These are phyloP conservation scores for Pythium apleroticum DNA, from an alignment of 352 stramenopile genomes.

Conservation along the genomic window DNA sequence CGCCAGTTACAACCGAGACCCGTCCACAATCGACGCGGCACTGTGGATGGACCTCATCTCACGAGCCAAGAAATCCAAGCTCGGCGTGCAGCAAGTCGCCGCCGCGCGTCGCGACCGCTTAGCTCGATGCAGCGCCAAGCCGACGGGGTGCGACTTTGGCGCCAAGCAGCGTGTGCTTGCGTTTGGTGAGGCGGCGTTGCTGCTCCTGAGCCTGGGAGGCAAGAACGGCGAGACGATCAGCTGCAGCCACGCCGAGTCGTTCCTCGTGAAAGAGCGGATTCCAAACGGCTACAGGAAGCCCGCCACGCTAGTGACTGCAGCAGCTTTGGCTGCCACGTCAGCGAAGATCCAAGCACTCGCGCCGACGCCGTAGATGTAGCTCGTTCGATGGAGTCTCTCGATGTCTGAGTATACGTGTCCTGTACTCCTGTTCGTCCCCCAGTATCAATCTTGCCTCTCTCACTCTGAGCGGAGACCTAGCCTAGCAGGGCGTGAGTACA, in stretches of 20 bases:
- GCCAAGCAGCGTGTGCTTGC: constrained; percentile 23
- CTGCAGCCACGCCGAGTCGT: constrained; percentile 20
- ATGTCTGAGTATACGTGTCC: neutral
- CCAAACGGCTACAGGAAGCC: constrained; percentile 29
- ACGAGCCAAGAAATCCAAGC: neutral
- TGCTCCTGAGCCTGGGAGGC: constrained; percentile 30
- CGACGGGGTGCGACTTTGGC: neutral
- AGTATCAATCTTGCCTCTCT: too few relatives aligned
- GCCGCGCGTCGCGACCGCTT: neutral
- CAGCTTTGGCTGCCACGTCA: constrained; percentile 13
- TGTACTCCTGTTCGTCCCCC: too few relatives aligned
- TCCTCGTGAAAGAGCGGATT: constrained; percentile 35
- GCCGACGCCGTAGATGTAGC: neutral
- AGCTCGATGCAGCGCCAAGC: neutral
- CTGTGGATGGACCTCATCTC: constrained; percentile 7
- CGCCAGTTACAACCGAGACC: constrained; percentile 34
- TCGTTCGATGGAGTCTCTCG: neutral
- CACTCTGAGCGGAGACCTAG: too few relatives aligned
- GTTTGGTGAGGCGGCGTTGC: constrained; percentile 33
- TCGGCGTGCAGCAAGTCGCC: neutral
- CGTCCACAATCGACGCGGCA: constrained; percentile 24
- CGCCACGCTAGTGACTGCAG: constrained; percentile 16
- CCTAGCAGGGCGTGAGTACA: too few relatives aligned
- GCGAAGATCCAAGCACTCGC: constrained; percentile 23
- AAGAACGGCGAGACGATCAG: constrained; percentile 21